Conservation (phyloP, 2,329 filamentous ascomycete species). For the Sarocladiaceae sp. region DNA sequence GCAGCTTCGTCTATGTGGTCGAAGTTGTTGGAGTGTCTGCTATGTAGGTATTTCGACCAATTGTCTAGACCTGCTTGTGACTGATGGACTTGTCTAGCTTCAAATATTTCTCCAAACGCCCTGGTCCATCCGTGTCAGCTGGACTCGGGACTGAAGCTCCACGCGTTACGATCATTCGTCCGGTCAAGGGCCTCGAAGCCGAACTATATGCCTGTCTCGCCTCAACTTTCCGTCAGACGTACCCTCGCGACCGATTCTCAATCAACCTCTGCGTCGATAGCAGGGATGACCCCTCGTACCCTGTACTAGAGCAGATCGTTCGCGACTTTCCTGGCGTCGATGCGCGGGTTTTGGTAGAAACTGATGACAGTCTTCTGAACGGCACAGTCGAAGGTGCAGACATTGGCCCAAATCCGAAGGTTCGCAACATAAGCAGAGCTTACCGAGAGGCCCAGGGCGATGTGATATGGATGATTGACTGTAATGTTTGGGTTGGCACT, state of each 20-base stretch:
- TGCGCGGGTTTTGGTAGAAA: slow-evolving; percentile 71
- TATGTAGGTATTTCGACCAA: slow-evolving; percentile 38
- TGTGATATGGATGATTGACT: slow-evolving; percentile 91
- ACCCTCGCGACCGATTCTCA: slow-evolving; percentile 71
- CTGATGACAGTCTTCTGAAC: slow-evolving; percentile 57
- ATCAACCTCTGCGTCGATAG: slow-evolving; percentile 80
- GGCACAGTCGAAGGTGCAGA: background rate
- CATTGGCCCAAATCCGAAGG: slow-evolving; percentile 98
- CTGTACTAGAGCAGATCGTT: slow-evolving; percentile 67
- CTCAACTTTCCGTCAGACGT: slow-evolving; percentile 77
- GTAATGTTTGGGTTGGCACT: slow-evolving; percentile 86
- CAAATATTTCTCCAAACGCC: slow-evolving; percentile 46
- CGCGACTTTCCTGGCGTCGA: slow-evolving; percentile 69
- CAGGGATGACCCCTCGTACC: slow-evolving; percentile 69
- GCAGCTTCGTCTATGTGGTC: slow-evolving; percentile 45
- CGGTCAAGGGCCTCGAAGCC: slow-evolving; percentile 88
- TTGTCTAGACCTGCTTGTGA: background rate
- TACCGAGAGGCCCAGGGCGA: slow-evolving; percentile 87
- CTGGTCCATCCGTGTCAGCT: slow-evolving; percentile 46
- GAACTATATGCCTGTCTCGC: slow-evolving; percentile 89
- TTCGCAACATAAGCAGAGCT: slow-evolving; percentile 89
- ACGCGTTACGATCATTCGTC: slow-evolving; percentile 85
- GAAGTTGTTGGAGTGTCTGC: slow-evolving; percentile 53
- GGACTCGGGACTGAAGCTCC: slow-evolving; percentile 55
- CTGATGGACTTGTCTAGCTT: slow-evolving; percentile 34